These are phyloP conservation scores for Exophiala aquamarina DNA, from an alignment of 2,329 filamentous ascomycete species.

Conservation along the genomic window DNA sequence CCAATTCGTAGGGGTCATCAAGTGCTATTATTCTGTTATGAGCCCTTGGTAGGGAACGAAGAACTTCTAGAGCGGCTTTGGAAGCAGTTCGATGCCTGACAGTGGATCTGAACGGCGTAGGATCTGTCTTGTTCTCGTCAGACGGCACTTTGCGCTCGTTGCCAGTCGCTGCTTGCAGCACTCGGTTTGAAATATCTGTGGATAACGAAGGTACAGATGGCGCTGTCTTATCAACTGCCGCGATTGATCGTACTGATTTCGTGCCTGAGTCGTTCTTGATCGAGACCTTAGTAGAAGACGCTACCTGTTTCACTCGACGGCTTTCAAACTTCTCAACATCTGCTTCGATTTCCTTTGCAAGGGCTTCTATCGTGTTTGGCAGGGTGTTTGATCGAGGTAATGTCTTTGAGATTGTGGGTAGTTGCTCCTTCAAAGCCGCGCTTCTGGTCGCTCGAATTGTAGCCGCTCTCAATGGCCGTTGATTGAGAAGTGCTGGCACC, in stretches of 20 bases:
- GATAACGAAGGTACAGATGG: background rate
- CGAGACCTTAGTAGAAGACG: background rate
- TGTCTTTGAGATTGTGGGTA: constrained; percentile 13
- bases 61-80: background rate
- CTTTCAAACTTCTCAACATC: background rate
- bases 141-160: constrained; percentile 9
- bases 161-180: constrained; percentile 2
- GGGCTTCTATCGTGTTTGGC: constrained; percentile 16
- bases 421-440: constrained; percentile 9
- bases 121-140: constrained; percentile 2
- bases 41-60: constrained; percentile 2
- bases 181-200: background rate
- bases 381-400: constrained; percentile 22
- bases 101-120: background rate
- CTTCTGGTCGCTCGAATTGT: constrained; percentile 25
- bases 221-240: background rate
- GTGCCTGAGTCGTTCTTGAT: background rate
- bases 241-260: background rate
- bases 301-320: background rate
- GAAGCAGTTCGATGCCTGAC: constrained; percentile 3
- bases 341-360: constrained; percentile 11
- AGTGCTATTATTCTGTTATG: constrained; percentile 18
- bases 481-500: constrained; percentile 27
- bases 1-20: constrained; percentile 5
- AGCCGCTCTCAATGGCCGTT: constrained; percentile 29